Evolutionary conservation across 176 grass and related monocot species (phyloP).

Genomic region (Cocos nucifera): DNA sequence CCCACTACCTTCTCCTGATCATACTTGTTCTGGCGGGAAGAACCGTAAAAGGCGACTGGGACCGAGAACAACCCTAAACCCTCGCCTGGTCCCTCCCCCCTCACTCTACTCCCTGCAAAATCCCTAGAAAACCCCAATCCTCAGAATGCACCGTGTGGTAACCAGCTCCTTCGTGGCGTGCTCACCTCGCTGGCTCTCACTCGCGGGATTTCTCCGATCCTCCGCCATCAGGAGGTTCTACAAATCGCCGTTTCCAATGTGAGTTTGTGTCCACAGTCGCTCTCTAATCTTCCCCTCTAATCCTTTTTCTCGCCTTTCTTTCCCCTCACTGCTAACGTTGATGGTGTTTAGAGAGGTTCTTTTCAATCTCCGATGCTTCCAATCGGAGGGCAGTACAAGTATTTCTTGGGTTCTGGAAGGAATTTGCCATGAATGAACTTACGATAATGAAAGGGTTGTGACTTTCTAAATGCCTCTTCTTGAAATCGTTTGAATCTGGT

Average conservation of each 20-base stretch:
- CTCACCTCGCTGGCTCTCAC: constrained; percentile 47
- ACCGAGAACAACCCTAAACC: neutral
- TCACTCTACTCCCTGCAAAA: neutral
- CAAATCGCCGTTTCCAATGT: constrained; percentile 40
- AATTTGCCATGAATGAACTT: too few relatives aligned
- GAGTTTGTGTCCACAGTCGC: constrained; percentile 1
- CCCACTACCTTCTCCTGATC: too few relatives aligned
- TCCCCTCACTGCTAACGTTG: too few relatives aligned
- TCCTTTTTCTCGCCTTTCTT: neutral
- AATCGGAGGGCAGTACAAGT: too few relatives aligned
- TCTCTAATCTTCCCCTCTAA: neutral
- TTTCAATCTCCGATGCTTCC: too few relatives aligned
- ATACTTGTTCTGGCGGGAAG: constrained; percentile 18
- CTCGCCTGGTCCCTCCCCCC: neutral
- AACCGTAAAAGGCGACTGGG: neutral
- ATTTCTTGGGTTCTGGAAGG: too few relatives aligned
- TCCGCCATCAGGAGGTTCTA: constrained; percentile 11
- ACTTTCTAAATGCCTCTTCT: too few relatives aligned
- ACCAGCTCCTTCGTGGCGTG: constrained; percentile 54
- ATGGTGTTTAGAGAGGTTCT: neutral
- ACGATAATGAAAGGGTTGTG: too few relatives aligned
- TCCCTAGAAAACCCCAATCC: constrained; percentile 11
- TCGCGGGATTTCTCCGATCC: constrained; percentile 54
- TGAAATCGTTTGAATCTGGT: too few relatives aligned
- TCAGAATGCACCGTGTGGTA: constrained; percentile 60